Conservation (phyloP, 2,329 filamentous ascomycete species). For the Hymenoscyphus infarciens region DNA sequence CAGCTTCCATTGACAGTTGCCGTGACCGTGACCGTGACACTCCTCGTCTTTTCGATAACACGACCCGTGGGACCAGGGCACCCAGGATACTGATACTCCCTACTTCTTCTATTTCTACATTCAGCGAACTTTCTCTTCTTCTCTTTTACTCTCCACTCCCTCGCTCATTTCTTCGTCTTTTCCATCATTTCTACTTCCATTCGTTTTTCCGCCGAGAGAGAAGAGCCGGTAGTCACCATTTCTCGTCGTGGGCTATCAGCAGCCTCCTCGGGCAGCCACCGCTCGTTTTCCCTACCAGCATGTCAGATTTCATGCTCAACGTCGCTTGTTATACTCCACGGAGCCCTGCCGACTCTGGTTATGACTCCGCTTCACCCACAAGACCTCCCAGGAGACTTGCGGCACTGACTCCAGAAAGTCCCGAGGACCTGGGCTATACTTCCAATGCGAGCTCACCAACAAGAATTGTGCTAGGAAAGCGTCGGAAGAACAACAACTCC, state of each 20-base stretch:
- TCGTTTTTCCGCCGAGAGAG: conserved; percentile 22
- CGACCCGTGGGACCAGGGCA: neutral
- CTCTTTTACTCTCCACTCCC: conserved; percentile 9
- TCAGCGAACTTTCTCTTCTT: conserved; percentile 9
- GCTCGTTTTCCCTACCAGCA: conserved; percentile 21
- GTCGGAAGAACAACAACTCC: neutral
- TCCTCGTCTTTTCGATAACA: conserved; percentile 2
- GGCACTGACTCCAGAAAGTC: neutral
- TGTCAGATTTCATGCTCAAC: conserved; percentile 15
- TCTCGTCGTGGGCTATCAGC: conserved; percentile 27
- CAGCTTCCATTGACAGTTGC: neutral
- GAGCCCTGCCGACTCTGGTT: conserved; percentile 18
- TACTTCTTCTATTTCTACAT: conserved; percentile 4
- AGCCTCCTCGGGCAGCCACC: conserved; percentile 24
- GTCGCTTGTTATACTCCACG: conserved; percentile 4
- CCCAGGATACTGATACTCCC: neutral
- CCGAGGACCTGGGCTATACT: neutral
- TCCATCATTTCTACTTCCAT: conserved; percentile 13
- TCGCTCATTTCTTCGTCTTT: conserved; percentile 3
- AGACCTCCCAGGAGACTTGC: neutral
- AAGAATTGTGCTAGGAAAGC: neutral
- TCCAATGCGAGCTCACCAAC: neutral
- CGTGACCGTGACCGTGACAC: neutral
- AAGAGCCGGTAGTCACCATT: conserved; percentile 28
- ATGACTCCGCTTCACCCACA: conserved; percentile 14